Percentiles rank a stretch among this genome's conserved stretches.
Evolutionary conservation across 306 rosid species (phyloP).

Genomic region (Medicago lupulina): DNA sequence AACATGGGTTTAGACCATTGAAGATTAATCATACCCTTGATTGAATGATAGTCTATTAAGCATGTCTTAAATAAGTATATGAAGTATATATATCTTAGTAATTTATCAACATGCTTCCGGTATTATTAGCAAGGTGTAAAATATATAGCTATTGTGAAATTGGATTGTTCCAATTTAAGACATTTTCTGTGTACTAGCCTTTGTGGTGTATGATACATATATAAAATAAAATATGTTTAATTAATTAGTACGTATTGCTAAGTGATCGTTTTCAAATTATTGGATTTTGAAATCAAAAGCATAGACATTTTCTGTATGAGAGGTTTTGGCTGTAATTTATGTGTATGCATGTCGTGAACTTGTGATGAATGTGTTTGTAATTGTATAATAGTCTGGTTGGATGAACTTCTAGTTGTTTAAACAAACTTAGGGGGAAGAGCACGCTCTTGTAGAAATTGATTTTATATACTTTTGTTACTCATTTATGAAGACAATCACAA

Average conservation of each 20-base stretch:
- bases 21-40: slow-evolving; percentile 29
- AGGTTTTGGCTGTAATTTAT: neutral
- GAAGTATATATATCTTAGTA: neutral
- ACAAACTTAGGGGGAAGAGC: no score
- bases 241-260: neutral
- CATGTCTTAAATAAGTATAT: neutral
- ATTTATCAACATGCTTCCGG: neutral
- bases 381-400: no score
- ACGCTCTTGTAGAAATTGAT: no score
- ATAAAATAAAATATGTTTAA: neutral
- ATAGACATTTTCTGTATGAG: neutral
- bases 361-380: no score
- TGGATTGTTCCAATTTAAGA: neutral
- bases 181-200: neutral
- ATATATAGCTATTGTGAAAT: neutral
- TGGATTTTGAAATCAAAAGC: neutral
- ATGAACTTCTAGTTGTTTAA: no score
- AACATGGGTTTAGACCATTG: slow-evolving; percentile 70
- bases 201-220: neutral
- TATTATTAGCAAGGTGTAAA: neutral
- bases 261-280: neutral
- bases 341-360: neutral
- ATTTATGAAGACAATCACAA: no score
- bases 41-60: slow-evolving; percentile 15
- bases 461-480: no score